Percentiles rank a stretch among this genome's conserved stretches.
These are phyloP conservation scores for Aquilaria malaccensis DNA, from an alignment of 345 rosid species.

Conservation along the genomic window DNA sequence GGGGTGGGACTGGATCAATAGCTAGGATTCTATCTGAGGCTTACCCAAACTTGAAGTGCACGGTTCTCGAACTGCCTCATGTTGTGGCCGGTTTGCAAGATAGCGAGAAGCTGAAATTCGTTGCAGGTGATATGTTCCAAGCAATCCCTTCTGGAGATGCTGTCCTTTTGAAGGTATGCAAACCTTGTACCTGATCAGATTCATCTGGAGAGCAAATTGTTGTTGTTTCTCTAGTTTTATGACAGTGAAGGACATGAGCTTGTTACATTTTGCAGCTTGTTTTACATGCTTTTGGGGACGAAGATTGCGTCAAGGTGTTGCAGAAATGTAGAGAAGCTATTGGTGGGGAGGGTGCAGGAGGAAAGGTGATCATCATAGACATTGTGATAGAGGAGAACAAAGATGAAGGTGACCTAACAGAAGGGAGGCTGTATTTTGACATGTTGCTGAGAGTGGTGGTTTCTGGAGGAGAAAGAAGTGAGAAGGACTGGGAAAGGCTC, in stretches of 20 bases:
- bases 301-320: constrained; percentile 35
- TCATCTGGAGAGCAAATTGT: no score
- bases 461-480: constrained; percentile 21
- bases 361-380: constrained; percentile 32
- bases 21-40: constrained; percentile 27
- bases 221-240: no score
- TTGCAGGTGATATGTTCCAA: constrained; percentile 40
- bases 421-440: constrained; percentile 34
- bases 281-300: constrained; percentile 36
- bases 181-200: not conserved
- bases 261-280: constrained; percentile 14
- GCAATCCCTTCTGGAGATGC: constrained; percentile 38
- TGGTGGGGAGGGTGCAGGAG: constrained; percentile 13
- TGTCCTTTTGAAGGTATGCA: constrained; percentile 31
- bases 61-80: constrained; percentile 38
- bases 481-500: constrained; percentile 23
- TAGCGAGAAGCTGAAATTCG: constrained; percentile 25
- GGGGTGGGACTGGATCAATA: constrained; percentile 38
- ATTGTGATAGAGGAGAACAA: constrained; percentile 27
- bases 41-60: constrained; percentile 29
- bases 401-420: constrained; percentile 12
- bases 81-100: constrained; percentile 22
- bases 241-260: no score
- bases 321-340: constrained; percentile 34
- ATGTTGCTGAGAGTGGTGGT: constrained; percentile 29